A percentile compares a stretch with the other conserved stretches of the same genome.
Evolutionary conservation across 768 basidiomycete species (phyloP).

Genomic region (Macrolepiota fuliginosa): DNA sequence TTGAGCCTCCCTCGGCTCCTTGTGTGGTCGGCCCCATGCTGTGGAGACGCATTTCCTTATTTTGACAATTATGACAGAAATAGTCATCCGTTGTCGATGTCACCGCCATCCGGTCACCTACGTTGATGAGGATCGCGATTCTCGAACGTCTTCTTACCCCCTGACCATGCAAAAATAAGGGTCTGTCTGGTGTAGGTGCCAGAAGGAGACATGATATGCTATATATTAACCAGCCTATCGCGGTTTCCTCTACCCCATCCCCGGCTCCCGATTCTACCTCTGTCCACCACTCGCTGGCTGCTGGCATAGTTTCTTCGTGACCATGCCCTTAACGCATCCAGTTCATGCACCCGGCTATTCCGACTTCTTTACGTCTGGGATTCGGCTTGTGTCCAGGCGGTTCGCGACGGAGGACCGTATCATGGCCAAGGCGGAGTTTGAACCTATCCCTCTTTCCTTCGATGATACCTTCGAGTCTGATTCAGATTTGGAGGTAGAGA

Average conservation of each 20-base stretch:
- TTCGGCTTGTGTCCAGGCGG: slow-evolving; percentile 35
- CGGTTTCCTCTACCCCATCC: slow-evolving; percentile 1
- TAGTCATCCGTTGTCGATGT: slow-evolving; percentile 19
- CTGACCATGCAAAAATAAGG: slow-evolving; percentile 9
- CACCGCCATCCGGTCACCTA: slow-evolving; percentile 24
- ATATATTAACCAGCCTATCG: slow-evolving; percentile 2
- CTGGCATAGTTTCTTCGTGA: neutral
- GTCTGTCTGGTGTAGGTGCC: neutral
- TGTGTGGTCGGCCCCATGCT: neutral
- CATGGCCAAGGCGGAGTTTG: neutral
- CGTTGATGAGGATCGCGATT: slow-evolving; percentile 6
- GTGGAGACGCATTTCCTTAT: neutral
- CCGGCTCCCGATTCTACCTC: neutral
- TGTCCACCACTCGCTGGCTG: slow-evolving; percentile 3
- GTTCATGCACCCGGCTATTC: slow-evolving; percentile 33
- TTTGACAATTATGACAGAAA: neutral
- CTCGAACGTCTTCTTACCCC: neutral
- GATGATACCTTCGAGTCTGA: neutral
- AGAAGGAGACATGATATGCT: slow-evolving; percentile 1
- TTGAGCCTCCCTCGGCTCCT: neutral
- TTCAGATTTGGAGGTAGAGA: neutral
- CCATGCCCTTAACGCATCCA: neutral
- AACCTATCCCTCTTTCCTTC: slow-evolving; percentile 1
- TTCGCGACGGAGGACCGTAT: neutral
- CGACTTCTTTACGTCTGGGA: slow-evolving; percentile 47